These are phyloP conservation scores for Leishmania guyanensis DNA, from an alignment of 208 protist species.

Conservation along the genomic window DNA sequence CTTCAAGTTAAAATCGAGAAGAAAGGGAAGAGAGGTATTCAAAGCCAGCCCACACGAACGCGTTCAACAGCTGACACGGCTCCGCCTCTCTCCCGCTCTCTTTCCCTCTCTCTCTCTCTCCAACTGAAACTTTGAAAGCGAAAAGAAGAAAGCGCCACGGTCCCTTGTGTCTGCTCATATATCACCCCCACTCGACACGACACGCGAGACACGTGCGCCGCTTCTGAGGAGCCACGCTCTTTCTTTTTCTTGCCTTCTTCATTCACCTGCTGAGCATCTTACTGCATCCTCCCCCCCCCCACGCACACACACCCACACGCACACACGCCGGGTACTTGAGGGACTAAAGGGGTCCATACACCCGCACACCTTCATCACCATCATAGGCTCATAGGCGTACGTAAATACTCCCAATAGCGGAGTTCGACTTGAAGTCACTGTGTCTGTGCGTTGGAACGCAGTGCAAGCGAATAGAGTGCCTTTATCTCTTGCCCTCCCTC, in stretches of 20 bases:
- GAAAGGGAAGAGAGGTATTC: neutral
- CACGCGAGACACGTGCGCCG: neutral
- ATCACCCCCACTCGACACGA: neutral
- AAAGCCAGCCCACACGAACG: neutral
- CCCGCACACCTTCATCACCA: neutral
- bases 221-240: neutral
- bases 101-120: neutral
- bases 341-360: neutral
- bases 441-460: neutral
- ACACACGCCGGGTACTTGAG: neutral
- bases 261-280: neutral
- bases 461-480: slow-evolving; percentile 1
- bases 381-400: neutral
- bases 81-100: neutral
- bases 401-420: neutral
- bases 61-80: neutral
- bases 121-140: neutral
- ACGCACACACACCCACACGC: neutral
- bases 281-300: neutral
- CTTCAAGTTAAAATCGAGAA: neutral
- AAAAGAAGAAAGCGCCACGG: neutral
- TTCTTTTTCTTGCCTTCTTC: neutral
- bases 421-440: neutral
- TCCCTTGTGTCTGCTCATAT: neutral
- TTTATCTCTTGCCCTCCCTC: neutral